These are phyloP conservation scores for Coemansia sp. DNA, from an alignment of 192 early-diverging fungal species.

Conservation along the genomic window DNA sequence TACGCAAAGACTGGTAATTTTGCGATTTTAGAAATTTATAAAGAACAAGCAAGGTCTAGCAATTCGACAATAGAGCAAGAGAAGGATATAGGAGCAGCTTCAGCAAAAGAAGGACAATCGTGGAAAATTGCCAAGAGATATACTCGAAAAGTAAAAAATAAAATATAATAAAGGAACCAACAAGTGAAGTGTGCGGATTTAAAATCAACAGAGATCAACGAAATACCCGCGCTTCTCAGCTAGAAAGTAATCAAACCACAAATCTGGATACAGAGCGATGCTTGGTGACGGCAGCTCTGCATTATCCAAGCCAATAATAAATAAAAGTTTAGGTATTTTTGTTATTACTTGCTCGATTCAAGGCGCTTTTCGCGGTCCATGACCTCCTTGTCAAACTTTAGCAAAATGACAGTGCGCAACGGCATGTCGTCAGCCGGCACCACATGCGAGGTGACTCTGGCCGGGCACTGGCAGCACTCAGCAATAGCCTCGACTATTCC, in stretches of 20 bases:
- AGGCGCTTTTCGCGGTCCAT: slow-evolving; percentile 71
- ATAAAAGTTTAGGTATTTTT: background rate
- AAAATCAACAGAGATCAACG: too few species aligned
- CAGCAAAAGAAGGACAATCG: too few species aligned
- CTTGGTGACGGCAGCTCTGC: background rate
- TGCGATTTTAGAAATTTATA: too few species aligned
- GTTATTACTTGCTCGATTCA: slow-evolving; percentile 48
- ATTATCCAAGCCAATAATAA: background rate
- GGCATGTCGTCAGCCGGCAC: slow-evolving; percentile 85
- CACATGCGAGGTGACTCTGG: slow-evolving; percentile 84
- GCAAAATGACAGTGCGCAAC: slow-evolving; percentile 87
- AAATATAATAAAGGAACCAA: background rate
- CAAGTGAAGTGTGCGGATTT: too few species aligned
- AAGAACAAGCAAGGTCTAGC: slow-evolving; percentile 1
- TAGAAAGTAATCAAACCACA: too few species aligned
- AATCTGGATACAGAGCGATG: background rate
- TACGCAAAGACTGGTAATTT: too few species aligned
- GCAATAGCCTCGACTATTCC: slow-evolving; percentile 95
- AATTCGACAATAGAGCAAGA: too few species aligned
- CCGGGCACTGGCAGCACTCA: slow-evolving; percentile 77
- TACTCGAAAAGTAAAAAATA: background rate
- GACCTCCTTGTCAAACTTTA: slow-evolving; percentile 88
- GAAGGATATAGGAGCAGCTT: too few species aligned
- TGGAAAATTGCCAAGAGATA: too few species aligned
- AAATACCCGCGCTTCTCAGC: too few species aligned